Conservation (phyloP, 169 alveolate species). For the Cryptosporidium andersoni region DNA sequence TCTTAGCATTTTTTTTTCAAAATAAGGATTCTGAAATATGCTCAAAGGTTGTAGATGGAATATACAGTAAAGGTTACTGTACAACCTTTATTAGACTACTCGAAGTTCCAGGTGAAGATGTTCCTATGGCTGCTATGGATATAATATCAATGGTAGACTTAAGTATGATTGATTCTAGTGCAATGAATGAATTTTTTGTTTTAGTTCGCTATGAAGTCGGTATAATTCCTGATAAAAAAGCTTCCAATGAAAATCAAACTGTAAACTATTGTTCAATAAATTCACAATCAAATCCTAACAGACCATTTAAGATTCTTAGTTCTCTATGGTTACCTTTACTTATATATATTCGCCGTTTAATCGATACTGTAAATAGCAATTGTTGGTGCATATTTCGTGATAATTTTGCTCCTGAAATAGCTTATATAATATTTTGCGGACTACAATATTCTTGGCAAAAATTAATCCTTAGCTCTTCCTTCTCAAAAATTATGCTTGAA, state of each 20-base stretch:
- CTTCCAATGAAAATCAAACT: not conserved
- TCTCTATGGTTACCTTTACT: conserved; percentile 53
- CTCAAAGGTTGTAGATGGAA: conserved; percentile 38
- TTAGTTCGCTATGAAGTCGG: conserved; percentile 11
- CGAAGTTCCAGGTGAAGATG: conserved; percentile 51
- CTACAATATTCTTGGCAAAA: conserved; percentile 66
- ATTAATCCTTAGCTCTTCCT: conserved; percentile 47
- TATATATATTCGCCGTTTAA: conserved; percentile 37
- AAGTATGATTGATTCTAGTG: conserved; percentile 24
- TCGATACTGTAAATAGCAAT: conserved; percentile 32
- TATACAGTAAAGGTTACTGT: conserved; percentile 49
- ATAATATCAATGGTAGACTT: conserved; percentile 61
- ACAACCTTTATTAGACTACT: conserved; percentile 39
- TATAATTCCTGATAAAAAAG: conserved; percentile 1
- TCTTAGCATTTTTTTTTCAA: conserved; percentile 33
- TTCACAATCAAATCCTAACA: not conserved
- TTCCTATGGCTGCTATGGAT: conserved; percentile 58
- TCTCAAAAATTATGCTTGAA: conserved; percentile 19
- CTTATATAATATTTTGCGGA: conserved; percentile 32
- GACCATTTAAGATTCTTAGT: conserved; percentile 31
- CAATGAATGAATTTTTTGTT: conserved; percentile 37
- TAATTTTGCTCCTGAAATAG: conserved; percentile 48
- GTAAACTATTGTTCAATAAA: not conserved
- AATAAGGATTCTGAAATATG: conserved; percentile 33
- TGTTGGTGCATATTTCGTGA: conserved; percentile 52